Conservation (phyloP, 1,284 basidiomycete genomes). For the Leccinum solheimii region DNA sequence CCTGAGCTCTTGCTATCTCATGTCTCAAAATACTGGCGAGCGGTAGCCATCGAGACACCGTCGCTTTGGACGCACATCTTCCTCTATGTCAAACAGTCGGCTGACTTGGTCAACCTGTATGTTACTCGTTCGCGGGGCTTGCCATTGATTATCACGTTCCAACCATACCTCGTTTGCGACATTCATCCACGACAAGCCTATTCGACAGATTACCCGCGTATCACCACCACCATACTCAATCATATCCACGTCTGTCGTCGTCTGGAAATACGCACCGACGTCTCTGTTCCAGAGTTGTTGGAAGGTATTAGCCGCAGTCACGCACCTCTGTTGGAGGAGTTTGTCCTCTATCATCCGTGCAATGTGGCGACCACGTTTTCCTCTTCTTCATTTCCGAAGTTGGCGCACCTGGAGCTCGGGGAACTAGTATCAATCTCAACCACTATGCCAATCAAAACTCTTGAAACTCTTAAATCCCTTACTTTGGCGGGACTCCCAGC, state of each 20-base stretch:
- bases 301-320: constrained; percentile 20
- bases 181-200: constrained; percentile 19
- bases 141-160: constrained; percentile 27
- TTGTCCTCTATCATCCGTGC: constrained; percentile 26
- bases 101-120: constrained; percentile 30
- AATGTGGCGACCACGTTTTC: constrained; percentile 19
- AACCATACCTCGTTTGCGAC: constrained; percentile 24
- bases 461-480: constrained; percentile 28
- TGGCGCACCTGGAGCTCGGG: constrained; percentile 27
- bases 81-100: constrained; percentile 30
- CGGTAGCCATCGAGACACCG: constrained; percentile 24
- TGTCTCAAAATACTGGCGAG: constrained; percentile 33
- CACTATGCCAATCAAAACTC: constrained; percentile 17
- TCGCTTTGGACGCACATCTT: constrained; percentile 29
- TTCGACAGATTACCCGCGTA: constrained; percentile 24
- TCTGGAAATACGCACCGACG: constrained; percentile 31
- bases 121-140: constrained; percentile 29
- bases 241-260: constrained; percentile 28
- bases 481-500: constrained; percentile 28
- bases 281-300: constrained; percentile 28
- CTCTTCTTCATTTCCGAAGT: constrained; percentile 25
- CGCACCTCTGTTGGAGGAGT: constrained; percentile 30
- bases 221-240: constrained; percentile 27
- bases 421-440: constrained; percentile 19
- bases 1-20: constrained; percentile 34